A percentile compares a stretch with the other conserved stretches of the same genome.
Evolutionary conservation across 495 filamentous ascomycete species (phyloP).

Genomic region (Penicillium ochrochloron): DNA sequence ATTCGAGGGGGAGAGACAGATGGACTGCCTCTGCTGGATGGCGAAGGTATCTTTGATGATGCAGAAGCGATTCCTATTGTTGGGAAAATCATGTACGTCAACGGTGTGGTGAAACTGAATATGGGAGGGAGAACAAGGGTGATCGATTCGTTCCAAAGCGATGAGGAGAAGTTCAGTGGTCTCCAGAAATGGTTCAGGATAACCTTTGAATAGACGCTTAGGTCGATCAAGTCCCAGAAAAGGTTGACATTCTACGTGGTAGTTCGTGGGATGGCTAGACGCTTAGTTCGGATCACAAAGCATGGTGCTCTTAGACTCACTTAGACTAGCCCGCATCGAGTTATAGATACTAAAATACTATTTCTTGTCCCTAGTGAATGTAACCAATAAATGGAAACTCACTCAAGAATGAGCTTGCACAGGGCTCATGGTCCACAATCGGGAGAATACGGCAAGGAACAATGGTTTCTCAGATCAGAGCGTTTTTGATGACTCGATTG

Average conservation of each 20-base stretch:
- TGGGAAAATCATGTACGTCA: slow-evolving; percentile 64
- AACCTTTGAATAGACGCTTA: slow-evolving; percentile 7
- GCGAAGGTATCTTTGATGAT: slow-evolving; percentile 24
- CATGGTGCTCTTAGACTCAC: no score
- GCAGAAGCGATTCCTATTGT: slow-evolving; percentile 36
- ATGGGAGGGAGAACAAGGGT: slow-evolving; percentile 60
- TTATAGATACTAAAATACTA: no score
- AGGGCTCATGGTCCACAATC: background rate
- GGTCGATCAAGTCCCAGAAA: background rate
- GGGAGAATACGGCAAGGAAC: background rate
- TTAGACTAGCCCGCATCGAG: no score
- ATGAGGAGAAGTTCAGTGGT: slow-evolving; percentile 49
- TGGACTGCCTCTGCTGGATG: slow-evolving; percentile 16
- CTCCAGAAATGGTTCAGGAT: slow-evolving; percentile 39
- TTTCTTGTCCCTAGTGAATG: no score
- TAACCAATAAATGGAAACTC: no score
- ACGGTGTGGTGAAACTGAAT: slow-evolving; percentile 61
- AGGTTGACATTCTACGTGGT: no score
- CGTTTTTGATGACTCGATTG: background rate
- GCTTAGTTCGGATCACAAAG: background rate
- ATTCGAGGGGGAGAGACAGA: slow-evolving; percentile 44
- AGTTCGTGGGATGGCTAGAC: background rate
- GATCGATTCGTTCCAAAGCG: slow-evolving; percentile 50
- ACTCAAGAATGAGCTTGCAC: no score
- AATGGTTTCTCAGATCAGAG: background rate